These are phyloP conservation scores for Phytophthora rubi DNA, from an alignment of 352 stramenopile genomes.

Conservation along the genomic window DNA sequence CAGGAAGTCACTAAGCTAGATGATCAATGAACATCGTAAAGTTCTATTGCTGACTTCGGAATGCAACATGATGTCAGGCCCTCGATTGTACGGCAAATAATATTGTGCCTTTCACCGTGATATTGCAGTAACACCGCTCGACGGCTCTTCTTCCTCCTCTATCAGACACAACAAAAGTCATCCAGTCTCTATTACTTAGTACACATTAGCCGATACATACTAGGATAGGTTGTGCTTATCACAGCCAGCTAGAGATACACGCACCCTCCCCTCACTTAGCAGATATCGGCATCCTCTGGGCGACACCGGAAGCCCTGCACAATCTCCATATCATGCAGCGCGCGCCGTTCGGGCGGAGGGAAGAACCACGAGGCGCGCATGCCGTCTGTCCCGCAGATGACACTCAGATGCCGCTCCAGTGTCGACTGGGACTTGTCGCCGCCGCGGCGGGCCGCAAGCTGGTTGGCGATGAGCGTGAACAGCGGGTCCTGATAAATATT, in stretches of 20 bases:
- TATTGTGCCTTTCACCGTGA: no score
- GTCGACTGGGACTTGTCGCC: conserved; percentile 69
- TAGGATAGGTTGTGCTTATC: no score
- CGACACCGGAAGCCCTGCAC: conserved; percentile 57
- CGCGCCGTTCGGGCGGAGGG: conserved; percentile 49
- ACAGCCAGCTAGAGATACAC: background rate
- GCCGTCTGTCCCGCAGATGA: conserved; percentile 78
- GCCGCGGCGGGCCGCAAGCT: conserved; percentile 55
- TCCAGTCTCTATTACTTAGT: no score
- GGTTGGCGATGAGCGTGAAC: conserved; percentile 60
- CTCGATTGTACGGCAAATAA: no score
- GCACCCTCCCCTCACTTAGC: conserved; percentile 23
- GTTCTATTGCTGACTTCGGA: no score
- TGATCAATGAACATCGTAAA: no score
- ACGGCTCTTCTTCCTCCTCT: no score
- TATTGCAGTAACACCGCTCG: no score
- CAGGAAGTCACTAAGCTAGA: no score
- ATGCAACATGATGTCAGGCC: no score
- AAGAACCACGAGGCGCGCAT: conserved; percentile 73
- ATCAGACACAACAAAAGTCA: no score
- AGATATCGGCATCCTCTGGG: conserved; percentile 30
- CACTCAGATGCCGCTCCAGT: conserved; percentile 72
- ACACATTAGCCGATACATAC: no score
- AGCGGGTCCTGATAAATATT: conserved; percentile 72
- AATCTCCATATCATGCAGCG: conserved; percentile 67